Conservation (phyloP, 1,139 yeast species). For the Ogataea hybrid region DNA sequence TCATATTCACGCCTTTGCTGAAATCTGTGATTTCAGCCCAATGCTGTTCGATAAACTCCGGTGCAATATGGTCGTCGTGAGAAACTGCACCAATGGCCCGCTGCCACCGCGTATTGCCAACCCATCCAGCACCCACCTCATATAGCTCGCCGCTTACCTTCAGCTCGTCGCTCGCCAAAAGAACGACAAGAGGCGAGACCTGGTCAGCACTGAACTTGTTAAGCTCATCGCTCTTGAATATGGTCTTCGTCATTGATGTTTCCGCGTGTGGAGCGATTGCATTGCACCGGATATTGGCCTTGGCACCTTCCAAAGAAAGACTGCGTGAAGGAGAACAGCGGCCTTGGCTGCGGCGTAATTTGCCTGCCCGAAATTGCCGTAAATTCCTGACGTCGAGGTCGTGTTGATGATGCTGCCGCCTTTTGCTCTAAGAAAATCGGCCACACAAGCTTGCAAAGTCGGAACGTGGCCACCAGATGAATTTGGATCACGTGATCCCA, state of each 20-base stretch:
- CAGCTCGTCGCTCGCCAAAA: constrained; percentile 66
- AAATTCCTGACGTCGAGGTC: constrained; percentile 93
- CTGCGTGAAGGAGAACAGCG: constrained; percentile 85
- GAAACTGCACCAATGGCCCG: constrained; percentile 84
- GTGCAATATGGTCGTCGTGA: constrained; percentile 50
- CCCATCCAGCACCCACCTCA: constrained; percentile 91
- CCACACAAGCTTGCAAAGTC: constrained; percentile 90
- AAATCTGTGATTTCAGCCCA: constrained; percentile 70
- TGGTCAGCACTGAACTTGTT: constrained; percentile 84
- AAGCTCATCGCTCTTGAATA: constrained; percentile 73
- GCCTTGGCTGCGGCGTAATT: constrained; percentile 94
- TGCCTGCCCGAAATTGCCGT: constrained; percentile 97
- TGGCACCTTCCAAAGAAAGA: constrained; percentile 87
- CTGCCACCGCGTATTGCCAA: constrained; percentile 94
- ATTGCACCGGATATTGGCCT: constrained; percentile 71
- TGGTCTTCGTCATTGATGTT: constrained; percentile 92
- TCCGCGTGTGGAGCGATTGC: constrained; percentile 97
- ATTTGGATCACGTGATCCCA: constrained; percentile 84
- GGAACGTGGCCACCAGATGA: constrained; percentile 80
- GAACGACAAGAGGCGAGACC: constrained; percentile 87
- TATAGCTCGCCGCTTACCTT: constrained; percentile 66
- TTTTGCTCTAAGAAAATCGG: constrained; percentile 76
- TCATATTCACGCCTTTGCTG: constrained; percentile 57
- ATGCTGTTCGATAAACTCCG: constrained; percentile 70
- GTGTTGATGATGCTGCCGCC: constrained; percentile 85